phyloP scores from a whole-genome alignment of 441 rosid genomes.

The Arabidopsis hybrid region DNA sequence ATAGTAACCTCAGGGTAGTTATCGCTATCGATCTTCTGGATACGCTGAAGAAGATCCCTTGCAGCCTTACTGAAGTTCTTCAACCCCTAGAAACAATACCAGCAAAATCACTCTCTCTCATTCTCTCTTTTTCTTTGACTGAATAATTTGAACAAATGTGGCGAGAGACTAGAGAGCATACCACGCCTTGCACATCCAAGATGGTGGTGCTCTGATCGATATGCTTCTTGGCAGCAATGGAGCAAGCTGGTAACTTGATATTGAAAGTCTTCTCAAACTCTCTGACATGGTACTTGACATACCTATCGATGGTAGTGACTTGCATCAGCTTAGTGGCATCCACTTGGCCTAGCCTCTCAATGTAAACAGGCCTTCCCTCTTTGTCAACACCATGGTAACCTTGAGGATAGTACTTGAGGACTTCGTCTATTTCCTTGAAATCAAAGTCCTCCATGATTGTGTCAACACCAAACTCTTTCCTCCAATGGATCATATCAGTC shows the following conservation, averaged over 20 bases:
- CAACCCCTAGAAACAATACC: constrained; percentile 55
- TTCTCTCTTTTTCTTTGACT: neutral
- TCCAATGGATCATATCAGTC: constrained; percentile 98
- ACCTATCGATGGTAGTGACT: constrained; percentile 69
- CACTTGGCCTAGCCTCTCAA: constrained; percentile 86
- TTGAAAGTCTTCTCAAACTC: constrained; percentile 83
- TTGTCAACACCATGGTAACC: constrained; percentile 96
- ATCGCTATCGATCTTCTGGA: constrained; percentile 87
- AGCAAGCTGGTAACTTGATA: constrained; percentile 83
- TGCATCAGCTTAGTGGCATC: constrained; percentile 74
- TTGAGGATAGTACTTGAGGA: constrained; percentile 86
- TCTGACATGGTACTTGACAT: constrained; percentile 64
- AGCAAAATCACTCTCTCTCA: neutral
- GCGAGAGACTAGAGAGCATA: constrained; percentile 35
- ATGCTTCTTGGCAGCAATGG: constrained; percentile 82
- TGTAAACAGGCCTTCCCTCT: constrained; percentile 89
- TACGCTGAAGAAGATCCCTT: constrained; percentile 75
- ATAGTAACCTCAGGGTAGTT: constrained; percentile 88
- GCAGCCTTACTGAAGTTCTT: constrained; percentile 83
- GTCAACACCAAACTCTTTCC: constrained; percentile 87
- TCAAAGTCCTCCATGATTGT: constrained; percentile 82
- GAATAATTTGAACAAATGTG: constrained; percentile 30
- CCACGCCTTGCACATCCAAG: constrained; percentile 98
- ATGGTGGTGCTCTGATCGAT: constrained; percentile 95
- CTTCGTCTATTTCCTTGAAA: constrained; percentile 74